Percentiles rank a stretch among this genome's conserved stretches.
These are phyloP conservation scores for Fusarium penzigii DNA, from an alignment of 2,329 filamentous ascomycete genomes.

Conservation along the genomic window DNA sequence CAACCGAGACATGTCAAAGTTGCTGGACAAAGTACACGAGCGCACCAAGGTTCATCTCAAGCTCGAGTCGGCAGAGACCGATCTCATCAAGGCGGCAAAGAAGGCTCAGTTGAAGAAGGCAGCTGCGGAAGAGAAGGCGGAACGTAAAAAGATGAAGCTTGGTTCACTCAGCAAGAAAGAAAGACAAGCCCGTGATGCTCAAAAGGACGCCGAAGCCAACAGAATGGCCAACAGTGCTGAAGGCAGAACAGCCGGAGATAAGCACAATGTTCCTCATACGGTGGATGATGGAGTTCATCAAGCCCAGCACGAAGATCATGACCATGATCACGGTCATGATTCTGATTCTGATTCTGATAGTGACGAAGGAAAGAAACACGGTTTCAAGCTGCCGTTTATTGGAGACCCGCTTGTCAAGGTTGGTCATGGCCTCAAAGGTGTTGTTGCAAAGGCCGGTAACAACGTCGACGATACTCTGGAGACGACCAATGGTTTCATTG, in stretches of 20 bases:
- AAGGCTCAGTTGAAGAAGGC: constrained; percentile 73
- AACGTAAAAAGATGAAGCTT: constrained; percentile 53
- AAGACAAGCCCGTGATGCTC: constrained; percentile 46
- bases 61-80: constrained; percentile 82
- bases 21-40: constrained; percentile 80
- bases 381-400: constrained; percentile 33
- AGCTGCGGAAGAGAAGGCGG: constrained; percentile 64
- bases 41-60: constrained; percentile 69
- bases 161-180: constrained; percentile 55
- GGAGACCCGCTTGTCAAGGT: constrained; percentile 47
- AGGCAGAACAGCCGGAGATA: constrained; percentile 54
- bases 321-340: constrained; percentile 4
- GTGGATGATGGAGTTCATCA: constrained; percentile 49
- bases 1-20: constrained; percentile 81
- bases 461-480: constrained; percentile 55
- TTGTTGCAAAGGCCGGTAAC: constrained; percentile 46
- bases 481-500: constrained; percentile 55
- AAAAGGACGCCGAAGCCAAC: constrained; percentile 51
- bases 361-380: constrained; percentile 20
- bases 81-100: constrained; percentile 78
- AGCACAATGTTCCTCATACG: constrained; percentile 55
- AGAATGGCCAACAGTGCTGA: constrained; percentile 49
- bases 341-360: constrained; percentile 20
- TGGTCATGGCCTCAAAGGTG: constrained; percentile 50
- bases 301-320: constrained; percentile 24